phyloP scores from a whole-genome alignment of 768 basidiomycete genomes.

The Suillus decipiens region DNA sequence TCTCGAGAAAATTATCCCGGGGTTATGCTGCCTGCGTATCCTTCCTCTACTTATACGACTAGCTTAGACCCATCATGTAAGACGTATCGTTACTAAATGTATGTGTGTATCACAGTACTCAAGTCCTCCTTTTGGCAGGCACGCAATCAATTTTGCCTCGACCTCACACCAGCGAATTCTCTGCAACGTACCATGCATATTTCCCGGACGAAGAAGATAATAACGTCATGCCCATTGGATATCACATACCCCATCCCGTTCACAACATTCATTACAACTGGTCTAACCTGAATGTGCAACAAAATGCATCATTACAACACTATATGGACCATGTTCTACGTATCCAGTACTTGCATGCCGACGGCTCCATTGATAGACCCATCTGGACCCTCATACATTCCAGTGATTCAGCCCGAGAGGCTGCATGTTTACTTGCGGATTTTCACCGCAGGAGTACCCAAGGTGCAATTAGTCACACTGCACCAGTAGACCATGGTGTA shows the following conservation, averaged over 20 bases:
- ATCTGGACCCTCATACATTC: conserved; percentile 52
- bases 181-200: conserved; percentile 19
- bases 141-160: conserved; percentile 29
- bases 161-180: conserved; percentile 31
- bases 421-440: conserved; percentile 62
- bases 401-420: conserved; percentile 52
- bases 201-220: conserved; percentile 19
- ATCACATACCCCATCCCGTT: conserved; percentile 12
- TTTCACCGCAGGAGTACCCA: conserved; percentile 46
- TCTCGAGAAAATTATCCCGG: conserved; percentile 29
- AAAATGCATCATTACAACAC: conserved; percentile 32
- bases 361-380: conserved; percentile 43
- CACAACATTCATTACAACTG: conserved; percentile 15
- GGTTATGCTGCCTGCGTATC: conserved; percentile 32
- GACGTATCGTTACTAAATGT: conserved; percentile 73
- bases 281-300: conserved; percentile 17
- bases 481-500: conserved; percentile 27
- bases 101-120: conserved; percentile 68
- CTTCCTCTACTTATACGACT: conserved; percentile 42
- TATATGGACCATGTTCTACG: conserved; percentile 66
- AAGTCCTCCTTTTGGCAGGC: conserved; percentile 61
- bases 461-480: conserved; percentile 20
- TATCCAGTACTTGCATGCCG: conserved; percentile 72
- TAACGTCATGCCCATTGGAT: conserved; percentile 25
- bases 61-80: conserved; percentile 70